A percentile compares a stretch with the other conserved stretches of the same genome.
Evolutionary conservation across 129 eudicot species (phyloP).

Genomic region (Centrapalus pauciflorus): DNA sequence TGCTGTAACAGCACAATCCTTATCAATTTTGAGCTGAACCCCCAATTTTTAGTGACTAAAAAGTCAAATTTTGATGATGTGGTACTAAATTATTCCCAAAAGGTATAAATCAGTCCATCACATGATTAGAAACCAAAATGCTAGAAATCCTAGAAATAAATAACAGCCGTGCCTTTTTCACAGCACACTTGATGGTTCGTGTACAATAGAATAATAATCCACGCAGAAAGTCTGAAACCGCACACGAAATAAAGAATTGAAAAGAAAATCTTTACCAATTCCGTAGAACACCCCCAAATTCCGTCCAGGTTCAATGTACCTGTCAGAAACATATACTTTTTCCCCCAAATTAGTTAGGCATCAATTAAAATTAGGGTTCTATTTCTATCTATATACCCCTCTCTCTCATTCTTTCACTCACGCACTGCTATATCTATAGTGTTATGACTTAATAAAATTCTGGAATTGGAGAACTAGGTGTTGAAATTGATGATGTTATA

Average conservation of each 20-base stretch:
- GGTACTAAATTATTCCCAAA: constrained; percentile 13
- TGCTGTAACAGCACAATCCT: neutral
- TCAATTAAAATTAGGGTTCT: constrained; percentile 13
- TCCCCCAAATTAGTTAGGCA: constrained; percentile 8
- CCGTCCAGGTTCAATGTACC: constrained; percentile 44
- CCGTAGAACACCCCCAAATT: neutral
- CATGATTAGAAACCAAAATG: constrained; percentile 10
- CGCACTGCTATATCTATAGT: too few relatives aligned
- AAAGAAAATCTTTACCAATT: constrained; percentile 15
- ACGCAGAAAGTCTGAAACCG: neutral
- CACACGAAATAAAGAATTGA: constrained; percentile 14
- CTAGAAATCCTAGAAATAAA: neutral
- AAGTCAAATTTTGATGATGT: constrained; percentile 7
- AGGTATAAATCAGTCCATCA: neutral
- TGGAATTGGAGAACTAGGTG: neutral
- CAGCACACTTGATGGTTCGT: constrained; percentile 39
- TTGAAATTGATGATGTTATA: neutral
- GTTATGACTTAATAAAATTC: neutral
- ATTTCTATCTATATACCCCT: neutral
- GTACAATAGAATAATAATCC: neutral
- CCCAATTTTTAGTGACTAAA: neutral
- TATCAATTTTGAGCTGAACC: neutral
- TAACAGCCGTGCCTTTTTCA: constrained; percentile 16
- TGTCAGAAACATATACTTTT: neutral
- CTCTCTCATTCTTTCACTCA: constrained; percentile 24